Conservation (phyloP, 2,329 filamentous ascomycete genomes). For the Geosmithia flava region DNA sequence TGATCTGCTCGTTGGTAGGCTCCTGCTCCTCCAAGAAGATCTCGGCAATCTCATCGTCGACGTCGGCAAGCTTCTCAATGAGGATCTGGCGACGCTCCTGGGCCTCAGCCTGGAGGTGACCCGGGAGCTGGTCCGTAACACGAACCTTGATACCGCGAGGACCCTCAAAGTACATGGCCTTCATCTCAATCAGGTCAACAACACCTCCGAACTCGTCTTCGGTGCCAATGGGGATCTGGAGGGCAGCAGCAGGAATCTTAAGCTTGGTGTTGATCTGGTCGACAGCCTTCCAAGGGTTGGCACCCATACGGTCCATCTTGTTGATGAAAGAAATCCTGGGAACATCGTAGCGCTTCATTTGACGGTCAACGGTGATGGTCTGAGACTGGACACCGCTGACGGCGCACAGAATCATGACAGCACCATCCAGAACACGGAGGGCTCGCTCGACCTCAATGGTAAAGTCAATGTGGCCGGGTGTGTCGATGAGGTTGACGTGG, state of each 20-base stretch:
- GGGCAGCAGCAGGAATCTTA: conserved; percentile 80
- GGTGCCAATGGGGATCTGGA: conserved; percentile 86
- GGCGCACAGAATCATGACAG: conserved; percentile 96
- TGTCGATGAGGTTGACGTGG: conserved; percentile 98
- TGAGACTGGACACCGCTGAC: conserved; percentile 96
- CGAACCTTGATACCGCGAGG: conserved; percentile 65
- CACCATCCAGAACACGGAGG: conserved; percentile 85
- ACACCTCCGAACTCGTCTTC: conserved; percentile 91
- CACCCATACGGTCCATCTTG: conserved; percentile 99
- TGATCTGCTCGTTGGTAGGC: conserved; percentile 73
- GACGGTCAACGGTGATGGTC: conserved; percentile 94
- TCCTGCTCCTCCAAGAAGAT: conserved; percentile 80
- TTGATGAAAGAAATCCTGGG: conserved; percentile 94
- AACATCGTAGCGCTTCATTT: conserved; percentile 98
- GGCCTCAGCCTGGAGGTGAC: conserved; percentile 62
- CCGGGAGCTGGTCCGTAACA: conserved; percentile 69
- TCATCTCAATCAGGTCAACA: conserved; percentile 86
- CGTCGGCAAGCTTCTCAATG: conserved; percentile 91
- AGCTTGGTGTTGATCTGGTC: conserved; percentile 97
- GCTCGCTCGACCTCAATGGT: conserved; percentile 98
- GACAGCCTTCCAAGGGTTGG: conserved; percentile 94
- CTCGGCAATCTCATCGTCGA: conserved; percentile 96
- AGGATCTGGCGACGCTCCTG: conserved; percentile 74
- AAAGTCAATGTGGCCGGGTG: conserved; percentile 96
- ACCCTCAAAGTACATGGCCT: conserved; percentile 85